Evolutionary conservation across 345 rosid genomes (phyloP).

Genomic region (Pistacia atlantica): DNA sequence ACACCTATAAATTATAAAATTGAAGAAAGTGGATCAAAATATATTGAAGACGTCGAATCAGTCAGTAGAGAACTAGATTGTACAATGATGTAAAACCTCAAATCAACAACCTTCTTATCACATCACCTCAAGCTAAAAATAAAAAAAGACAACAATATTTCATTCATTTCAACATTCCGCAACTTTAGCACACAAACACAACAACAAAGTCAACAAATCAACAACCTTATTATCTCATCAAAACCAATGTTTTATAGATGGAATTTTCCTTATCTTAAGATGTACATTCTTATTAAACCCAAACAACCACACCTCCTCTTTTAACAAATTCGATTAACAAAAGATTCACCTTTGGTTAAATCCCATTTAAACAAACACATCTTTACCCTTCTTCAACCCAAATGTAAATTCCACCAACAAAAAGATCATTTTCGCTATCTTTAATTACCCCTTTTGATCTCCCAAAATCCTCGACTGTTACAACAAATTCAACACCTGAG

Average conservation of each 20-base stretch:
- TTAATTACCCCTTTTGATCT: too few relatives aligned
- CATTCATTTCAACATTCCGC: too few relatives aligned
- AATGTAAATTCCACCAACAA: neutral
- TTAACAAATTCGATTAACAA: neutral
- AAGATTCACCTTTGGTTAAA: neutral
- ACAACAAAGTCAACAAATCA: neutral
- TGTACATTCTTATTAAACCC: neutral
- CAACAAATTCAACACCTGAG: neutral
- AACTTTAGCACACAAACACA: neutral
- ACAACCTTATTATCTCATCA: neutral
- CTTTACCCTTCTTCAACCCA: neutral
- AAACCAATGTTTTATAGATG: neutral
- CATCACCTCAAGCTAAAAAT: too few relatives aligned
- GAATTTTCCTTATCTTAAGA: neutral
- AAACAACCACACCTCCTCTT: neutral
- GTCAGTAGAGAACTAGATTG: neutral
- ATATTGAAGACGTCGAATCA: neutral
- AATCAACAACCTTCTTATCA: neutral
- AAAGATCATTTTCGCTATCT: too few relatives aligned
- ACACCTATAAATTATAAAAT: conserved; percentile 48
- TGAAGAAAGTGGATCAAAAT: neutral
- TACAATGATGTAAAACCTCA: neutral
- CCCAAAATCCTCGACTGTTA: neutral
- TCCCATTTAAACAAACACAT: neutral
- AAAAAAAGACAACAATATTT: too few relatives aligned